phyloP scores from a whole-genome alignment of 345 rosid species.

The Ricinus communis region DNA sequence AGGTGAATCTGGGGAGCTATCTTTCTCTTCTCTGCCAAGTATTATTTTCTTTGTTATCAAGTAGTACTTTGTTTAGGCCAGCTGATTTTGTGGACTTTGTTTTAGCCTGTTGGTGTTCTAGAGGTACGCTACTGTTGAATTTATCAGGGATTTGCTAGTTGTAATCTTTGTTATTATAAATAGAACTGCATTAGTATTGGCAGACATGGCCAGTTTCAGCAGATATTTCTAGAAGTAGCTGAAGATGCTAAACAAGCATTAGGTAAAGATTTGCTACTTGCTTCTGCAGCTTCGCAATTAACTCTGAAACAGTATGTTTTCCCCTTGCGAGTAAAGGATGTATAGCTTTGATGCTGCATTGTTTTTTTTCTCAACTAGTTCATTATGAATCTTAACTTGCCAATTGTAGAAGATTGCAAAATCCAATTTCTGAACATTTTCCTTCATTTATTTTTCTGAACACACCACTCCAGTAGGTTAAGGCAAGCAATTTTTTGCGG shows the following conservation, averaged over 20 bases:
- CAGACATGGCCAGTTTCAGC: not conserved
- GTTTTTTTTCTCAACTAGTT: too few species aligned
- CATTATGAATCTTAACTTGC: too few species aligned
- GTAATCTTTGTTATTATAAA: conserved; percentile 27
- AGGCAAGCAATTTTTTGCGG: too few species aligned
- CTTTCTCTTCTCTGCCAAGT: not conserved
- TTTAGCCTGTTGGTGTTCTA: conserved; percentile 30
- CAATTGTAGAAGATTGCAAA: too few species aligned
- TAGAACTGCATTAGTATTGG: conserved; percentile 19
- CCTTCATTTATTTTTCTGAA: too few species aligned
- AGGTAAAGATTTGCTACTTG: too few species aligned
- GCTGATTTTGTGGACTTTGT: conserved; percentile 18
- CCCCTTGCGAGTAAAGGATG: too few species aligned
- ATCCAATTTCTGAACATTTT: too few species aligned
- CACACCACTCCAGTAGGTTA: too few species aligned
- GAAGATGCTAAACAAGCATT: not conserved
- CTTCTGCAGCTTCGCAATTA: too few species aligned
- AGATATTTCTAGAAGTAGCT: not conserved
- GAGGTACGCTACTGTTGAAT: conserved; percentile 28
- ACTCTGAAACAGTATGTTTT: too few species aligned
- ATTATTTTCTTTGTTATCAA: conserved; percentile 17
- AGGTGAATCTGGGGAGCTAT: conserved; percentile 23
- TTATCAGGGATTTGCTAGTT: conserved; percentile 26
- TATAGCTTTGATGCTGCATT: too few species aligned
- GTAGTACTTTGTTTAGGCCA: conserved; percentile 31